Evolutionary conservation across 2,329 filamentous ascomycete species (phyloP).

Genomic region (Monascus ruber): DNA sequence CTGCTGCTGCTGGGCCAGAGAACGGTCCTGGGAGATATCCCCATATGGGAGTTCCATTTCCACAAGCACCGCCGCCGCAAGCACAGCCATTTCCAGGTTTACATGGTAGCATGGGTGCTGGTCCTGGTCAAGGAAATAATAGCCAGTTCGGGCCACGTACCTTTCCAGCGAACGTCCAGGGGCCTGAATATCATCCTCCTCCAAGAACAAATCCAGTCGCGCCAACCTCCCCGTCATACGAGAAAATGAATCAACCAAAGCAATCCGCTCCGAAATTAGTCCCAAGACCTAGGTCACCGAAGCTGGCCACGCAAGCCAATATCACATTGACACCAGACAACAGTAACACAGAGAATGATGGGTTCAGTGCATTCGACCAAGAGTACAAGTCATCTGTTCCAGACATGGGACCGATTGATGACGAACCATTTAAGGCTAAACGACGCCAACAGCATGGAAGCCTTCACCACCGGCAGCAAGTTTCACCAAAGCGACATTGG

Average conservation of each 20-base stretch:
- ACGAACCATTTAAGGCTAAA: conserved; percentile 9
- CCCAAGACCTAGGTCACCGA: no score
- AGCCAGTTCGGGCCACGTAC: no score
- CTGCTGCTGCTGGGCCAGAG: conserved; percentile 1
- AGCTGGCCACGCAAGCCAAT: no score
- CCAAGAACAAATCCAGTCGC: no score
- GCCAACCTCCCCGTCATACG: no score
- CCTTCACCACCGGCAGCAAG: conserved; percentile 8
- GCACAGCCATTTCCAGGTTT: not conserved
- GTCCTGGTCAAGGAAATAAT: no score
- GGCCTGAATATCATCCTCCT: no score
- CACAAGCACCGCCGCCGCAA: not conserved
- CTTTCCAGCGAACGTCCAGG: no score
- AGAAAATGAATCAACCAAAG: no score
- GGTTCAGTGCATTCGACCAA: conserved; percentile 16
- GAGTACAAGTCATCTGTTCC: conserved; percentile 16
- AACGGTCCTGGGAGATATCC: not conserved
- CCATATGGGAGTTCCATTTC: not conserved
- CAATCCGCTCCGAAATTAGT: no score
- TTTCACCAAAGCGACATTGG: conserved; percentile 9
- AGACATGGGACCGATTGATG: conserved; percentile 11
- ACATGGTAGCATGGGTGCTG: not conserved
- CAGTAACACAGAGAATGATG: conserved; percentile 12
- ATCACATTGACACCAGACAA: no score
- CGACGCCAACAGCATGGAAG: conserved; percentile 8